Base-by-base conservation (phyloP, 352 stramenopile species). In the Phytopythium sindhum region DNA sequence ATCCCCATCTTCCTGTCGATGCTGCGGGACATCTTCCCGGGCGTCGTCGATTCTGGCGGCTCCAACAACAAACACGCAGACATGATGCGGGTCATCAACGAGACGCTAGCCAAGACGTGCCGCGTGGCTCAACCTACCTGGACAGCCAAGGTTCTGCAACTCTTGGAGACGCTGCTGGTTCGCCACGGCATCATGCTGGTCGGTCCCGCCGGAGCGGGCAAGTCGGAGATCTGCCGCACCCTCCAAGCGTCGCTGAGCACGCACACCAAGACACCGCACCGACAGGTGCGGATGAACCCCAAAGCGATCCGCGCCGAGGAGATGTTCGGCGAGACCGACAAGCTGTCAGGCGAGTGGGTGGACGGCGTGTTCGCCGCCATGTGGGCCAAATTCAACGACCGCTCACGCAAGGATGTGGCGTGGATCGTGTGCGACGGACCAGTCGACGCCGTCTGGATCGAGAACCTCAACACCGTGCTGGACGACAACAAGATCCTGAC, bases 1-100 rank as follows among this genome's bases (percentile, higher is more conserved):
- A 96, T 99, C 9, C 97, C 97, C 23, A 70, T 99, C 0, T 99
- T 99, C 73, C 73, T 99, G 28, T 98, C 95, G 14, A 69, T 99
- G 24, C 81, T 99, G n/a, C n/a, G n/a, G n/a, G 31, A 37, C 31
- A 37, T 37, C 31, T 37, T 37, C 31, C 31, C 31, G 31, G 31
- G 31, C 31, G 31, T 37, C 31, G 31, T 37, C 31, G 31, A 37
- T 9, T 37, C 31, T 37, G 31, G 31, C 4, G 31, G 31, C 9
- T 37, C 31, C 31, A 37, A 9, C 31, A 37, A 37, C 31, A 37
- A 37, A 9, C 31, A 37, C 31, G 31, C 4, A 37, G 31, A 37
- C 31, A 37, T 37, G 31, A 37, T 37, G 31, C 4, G 31, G 31
- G 31, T 9, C 31, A 37, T 37, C 31, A 37, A 9, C 31, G 31